Evolutionary conservation across 768 basidiomycete genomes (phyloP), one percentile per base, ranked within the genome.

Genomic region (Amanita fuliginea): DNA sequence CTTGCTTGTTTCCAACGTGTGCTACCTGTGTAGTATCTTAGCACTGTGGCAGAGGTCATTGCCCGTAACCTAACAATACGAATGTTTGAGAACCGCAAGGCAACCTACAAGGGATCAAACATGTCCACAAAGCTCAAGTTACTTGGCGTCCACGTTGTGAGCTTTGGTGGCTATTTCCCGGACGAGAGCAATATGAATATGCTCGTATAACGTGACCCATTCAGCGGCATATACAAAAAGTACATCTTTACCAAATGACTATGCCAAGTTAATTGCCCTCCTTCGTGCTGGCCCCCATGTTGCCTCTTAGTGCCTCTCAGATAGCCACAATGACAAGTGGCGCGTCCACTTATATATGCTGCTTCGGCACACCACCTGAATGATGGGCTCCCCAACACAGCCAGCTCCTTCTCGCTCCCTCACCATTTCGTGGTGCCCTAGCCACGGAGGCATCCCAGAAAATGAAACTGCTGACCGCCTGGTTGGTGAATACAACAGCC

Each of bases 21-120:
- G 9, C 22, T 6, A 16, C 22, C 22, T 10, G 21, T 50, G 46
- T n/a, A 37, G 22, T 35, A 32, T 13, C 13, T 76, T 39, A 80
- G 82, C 60, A 86, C n/a, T n/a, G n/a, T 86, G 84, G 84, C 84
- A 19, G 79, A 83, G 53, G 77, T 86, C 50, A 67, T 88, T 1
- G 68, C 83, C 1, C 84, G 81, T 69, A 88, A 88, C 63, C 64
- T 88, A 6, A 80, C 80, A 6, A 51, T 16, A 73, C 78, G 63
- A 72, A 71, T 0, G 57, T 71, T 44, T 50, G 61, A 47, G 60
- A 67, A 52, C 54, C 59, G 34, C 55, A 47, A 47, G 22, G 46
- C n/a, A 5, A n/a, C 22, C n/a, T 47, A 22, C 34, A 47, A 47
- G 53, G 63, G 72, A 36, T 81, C 83, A 1, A 83, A 87, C 57